Evolutionary conservation across 768 basidiomycete genomes (phyloP).

Genomic region (Cyathus striatus): DNA sequence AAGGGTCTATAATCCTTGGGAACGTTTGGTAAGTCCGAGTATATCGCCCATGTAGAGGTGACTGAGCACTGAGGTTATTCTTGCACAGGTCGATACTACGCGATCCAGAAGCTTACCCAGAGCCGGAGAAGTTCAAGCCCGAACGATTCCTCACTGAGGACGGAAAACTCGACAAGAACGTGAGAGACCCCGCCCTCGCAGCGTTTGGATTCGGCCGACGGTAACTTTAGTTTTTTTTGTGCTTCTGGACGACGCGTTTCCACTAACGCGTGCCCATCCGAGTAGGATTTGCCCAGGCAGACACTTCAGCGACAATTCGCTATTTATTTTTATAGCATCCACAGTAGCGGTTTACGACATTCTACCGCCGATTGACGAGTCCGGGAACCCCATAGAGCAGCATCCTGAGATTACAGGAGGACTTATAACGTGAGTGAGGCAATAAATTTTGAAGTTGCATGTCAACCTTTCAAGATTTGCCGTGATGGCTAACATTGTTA

Average conservation of each 20-base stretch:
- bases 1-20: conserved; percentile 32
- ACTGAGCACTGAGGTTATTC: conserved; percentile 2
- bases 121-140: conserved; percentile 5
- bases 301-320: conserved; percentile 14
- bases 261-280: neutral
- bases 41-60: too few species aligned
- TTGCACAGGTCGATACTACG: conserved; percentile 4
- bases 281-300: conserved; percentile 19
- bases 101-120: conserved; percentile 4
- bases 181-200: conserved; percentile 3
- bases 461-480: neutral
- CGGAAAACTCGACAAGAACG: conserved; percentile 3
- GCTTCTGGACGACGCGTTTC: neutral
- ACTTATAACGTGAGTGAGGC: conserved; percentile 13
- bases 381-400: conserved; percentile 12
- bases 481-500: neutral
- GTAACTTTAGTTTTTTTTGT: conserved; percentile 1
- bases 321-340: conserved; percentile 12
- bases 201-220: conserved; percentile 3
- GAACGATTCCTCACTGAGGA: conserved; percentile 6
- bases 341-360: conserved; percentile 20
- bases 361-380: conserved; percentile 13
- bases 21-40: conserved; percentile 29
- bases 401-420: conserved; percentile 14
- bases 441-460: neutral